phyloP scores from a whole-genome alignment of 495 filamentous ascomycete species.

The Trypethelium eluteriae region DNA sequence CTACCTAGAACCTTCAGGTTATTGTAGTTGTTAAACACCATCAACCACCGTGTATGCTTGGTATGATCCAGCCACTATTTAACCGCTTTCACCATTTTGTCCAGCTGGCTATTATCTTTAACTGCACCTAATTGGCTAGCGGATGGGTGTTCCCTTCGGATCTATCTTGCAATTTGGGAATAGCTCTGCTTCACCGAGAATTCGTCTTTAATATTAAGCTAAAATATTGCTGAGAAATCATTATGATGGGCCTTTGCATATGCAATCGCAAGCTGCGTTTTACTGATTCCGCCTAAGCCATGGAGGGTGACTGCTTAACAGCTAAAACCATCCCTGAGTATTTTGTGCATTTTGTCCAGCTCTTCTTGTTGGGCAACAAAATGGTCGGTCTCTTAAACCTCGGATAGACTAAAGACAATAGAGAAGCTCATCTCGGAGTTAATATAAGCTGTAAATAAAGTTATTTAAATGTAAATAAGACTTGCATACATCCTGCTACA shows the following conservation, averaged over 20 bases:
- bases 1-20: constrained; percentile 11
- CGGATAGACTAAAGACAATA: constrained; percentile 16
- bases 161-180: constrained; percentile 19
- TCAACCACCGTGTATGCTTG: constrained; percentile 37
- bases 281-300: constrained; percentile 24
- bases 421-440: constrained; percentile 18
- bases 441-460: constrained; percentile 17
- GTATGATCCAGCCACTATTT: constrained; percentile 34
- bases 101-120: no score
- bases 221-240: constrained; percentile 25
- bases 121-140: no score
- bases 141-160: constrained; percentile 18
- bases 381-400: background rate
- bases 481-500: background rate
- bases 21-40: constrained; percentile 41
- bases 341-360: background rate
- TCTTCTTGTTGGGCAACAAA: background rate
- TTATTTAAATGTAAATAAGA: background rate
- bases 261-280: constrained; percentile 31
- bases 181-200: constrained; percentile 25
- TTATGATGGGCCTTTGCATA: constrained; percentile 23
- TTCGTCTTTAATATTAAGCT: constrained; percentile 24
- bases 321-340: no score
- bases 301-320: constrained; percentile 3
- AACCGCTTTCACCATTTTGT: constrained; percentile 26